These are phyloP conservation scores for cucumber (Cucumis sativus) DNA, from an alignment of 306 rosid species.

Conservation along the genomic window DNA sequence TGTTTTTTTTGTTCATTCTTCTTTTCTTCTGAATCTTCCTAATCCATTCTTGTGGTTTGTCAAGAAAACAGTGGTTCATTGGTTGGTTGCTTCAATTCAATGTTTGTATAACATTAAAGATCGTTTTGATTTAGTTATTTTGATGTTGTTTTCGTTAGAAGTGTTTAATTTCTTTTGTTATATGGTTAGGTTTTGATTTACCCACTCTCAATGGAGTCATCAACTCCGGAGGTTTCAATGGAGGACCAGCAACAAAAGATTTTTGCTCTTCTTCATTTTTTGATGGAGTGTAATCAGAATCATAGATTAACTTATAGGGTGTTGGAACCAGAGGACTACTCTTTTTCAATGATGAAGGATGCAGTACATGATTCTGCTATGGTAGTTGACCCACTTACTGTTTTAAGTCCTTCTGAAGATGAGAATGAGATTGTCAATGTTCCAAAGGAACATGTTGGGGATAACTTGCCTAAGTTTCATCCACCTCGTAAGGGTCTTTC, in stretches of 20 bases:
- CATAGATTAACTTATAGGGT: neutral
- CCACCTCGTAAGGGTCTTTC: constrained; percentile 6
- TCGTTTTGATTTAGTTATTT: neutral
- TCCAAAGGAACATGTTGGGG: neutral
- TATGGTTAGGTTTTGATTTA: neutral
- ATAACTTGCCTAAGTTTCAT: neutral
- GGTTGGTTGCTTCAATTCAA: neutral
- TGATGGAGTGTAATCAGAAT: neutral
- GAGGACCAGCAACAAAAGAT: neutral
- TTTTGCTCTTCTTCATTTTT: neutral
- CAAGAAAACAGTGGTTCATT: neutral
- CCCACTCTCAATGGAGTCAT: neutral
- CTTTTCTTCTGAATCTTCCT: neutral
- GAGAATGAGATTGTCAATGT: neutral
- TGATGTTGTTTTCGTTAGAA: neutral
- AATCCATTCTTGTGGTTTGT: neutral
- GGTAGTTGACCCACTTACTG: neutral
- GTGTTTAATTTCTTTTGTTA: neutral
- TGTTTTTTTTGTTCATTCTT: neutral
- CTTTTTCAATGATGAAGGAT: neutral
- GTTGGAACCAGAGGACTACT: neutral
- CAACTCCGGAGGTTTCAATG: neutral
- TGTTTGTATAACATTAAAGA: neutral
- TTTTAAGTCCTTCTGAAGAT: neutral
- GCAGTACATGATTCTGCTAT: constrained; percentile 1